A percentile compares a stretch with the other conserved stretches of the same genome.
Conservation (phyloP, 768 basidiomycete genomes). For the Leccinum subtestaceum region DNA sequence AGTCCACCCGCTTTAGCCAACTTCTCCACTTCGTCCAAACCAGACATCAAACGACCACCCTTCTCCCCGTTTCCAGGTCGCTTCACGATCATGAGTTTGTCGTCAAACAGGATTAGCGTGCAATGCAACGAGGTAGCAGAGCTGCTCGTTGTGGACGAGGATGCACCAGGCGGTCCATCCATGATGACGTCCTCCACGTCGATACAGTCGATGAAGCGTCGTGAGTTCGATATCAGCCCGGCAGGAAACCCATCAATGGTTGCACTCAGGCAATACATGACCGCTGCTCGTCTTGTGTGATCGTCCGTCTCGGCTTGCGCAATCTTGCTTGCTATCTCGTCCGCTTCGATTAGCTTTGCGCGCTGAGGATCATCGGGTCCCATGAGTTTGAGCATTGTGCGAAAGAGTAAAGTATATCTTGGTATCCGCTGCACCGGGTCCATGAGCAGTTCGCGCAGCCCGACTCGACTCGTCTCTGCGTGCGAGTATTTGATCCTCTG, state of each 20-base stretch:
- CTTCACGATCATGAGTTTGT: conserved; percentile 90
- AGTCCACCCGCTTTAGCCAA: conserved; percentile 61
- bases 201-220: conserved; percentile 87
- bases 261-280: conserved; percentile 80
- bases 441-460: conserved; percentile 88
- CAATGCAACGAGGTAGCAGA: conserved; percentile 63
- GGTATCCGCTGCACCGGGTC: conserved; percentile 97
- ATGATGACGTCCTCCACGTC: conserved; percentile 82
- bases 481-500: conserved; percentile 87
- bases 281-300: conserved; percentile 83
- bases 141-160: conserved; percentile 42
- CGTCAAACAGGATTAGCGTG: conserved; percentile 90
- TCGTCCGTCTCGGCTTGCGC: conserved; percentile 91
- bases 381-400: conserved; percentile 91
- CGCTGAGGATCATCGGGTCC: conserved; percentile 73
- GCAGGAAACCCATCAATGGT: conserved; percentile 92
- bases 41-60: conserved; percentile 65
- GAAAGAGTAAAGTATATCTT: conserved; percentile 88
- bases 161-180: conserved; percentile 42
- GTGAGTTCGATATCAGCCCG: conserved; percentile 81
- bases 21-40: conserved; percentile 77
- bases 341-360: conserved; percentile 75
- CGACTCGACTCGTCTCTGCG: conserved; percentile 76
- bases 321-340: conserved; percentile 85
- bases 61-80: conserved; percentile 76